phyloP scores from a whole-genome alignment of 257 asterid species.

The Solanum bulbocastanum region DNA sequence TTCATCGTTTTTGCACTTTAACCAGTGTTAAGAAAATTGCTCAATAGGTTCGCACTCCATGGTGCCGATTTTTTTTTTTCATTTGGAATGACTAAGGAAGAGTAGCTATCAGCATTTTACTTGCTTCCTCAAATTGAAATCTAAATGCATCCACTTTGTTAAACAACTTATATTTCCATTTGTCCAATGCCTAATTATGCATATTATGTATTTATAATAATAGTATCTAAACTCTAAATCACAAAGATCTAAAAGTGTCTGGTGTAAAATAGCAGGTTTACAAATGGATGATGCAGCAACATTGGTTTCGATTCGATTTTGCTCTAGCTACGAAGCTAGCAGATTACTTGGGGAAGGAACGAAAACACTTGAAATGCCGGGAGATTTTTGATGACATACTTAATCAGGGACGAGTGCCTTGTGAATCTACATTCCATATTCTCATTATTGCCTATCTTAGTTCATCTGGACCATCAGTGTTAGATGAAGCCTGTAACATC shows the following conservation, averaged over 20 bases:
- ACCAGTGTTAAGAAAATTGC: neutral
- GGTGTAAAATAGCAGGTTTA: slow-evolving; percentile 45
- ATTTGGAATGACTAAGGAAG: neutral
- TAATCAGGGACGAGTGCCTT: slow-evolving; percentile 74
- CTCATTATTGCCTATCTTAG: slow-evolving; percentile 76
- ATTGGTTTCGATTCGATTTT: slow-evolving; percentile 82
- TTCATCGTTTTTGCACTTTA: neutral
- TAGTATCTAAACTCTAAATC: neutral
- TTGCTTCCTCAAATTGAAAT: neutral
- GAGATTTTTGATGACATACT: slow-evolving; percentile 74
- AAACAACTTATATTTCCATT: neutral
- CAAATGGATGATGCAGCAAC: slow-evolving; percentile 92
- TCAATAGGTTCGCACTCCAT: neutral
- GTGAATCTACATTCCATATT: slow-evolving; percentile 79
- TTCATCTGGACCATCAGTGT: slow-evolving; percentile 41
- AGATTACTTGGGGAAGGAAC: slow-evolving; percentile 89
- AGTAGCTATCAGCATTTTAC: neutral
- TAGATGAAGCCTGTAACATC: slow-evolving; percentile 70
- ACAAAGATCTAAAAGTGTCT: neutral
- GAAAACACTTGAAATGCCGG: slow-evolving; percentile 71
- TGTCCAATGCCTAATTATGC: neutral
- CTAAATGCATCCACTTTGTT: neutral
- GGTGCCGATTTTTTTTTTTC: neutral
- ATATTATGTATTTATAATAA: neutral
- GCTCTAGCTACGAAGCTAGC: slow-evolving; percentile 79